Conservation (phyloP, 495 filamentous ascomycete genomes). For the Cryomyces antarcticus region DNA sequence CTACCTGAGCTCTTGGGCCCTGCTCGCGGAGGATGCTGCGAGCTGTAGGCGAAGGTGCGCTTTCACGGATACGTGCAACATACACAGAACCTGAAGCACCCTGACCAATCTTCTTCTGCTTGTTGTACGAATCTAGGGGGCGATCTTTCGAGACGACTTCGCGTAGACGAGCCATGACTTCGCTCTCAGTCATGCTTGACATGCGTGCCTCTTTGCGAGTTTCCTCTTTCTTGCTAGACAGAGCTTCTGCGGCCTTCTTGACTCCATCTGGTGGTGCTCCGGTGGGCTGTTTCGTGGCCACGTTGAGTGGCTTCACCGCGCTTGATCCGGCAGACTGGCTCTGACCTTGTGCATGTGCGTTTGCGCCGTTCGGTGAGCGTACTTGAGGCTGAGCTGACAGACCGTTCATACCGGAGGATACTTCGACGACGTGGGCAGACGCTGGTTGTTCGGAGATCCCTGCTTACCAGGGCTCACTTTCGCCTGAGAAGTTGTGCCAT, state of each 20-base stretch:
- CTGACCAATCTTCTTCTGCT: constrained; percentile 98
- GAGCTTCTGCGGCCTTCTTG: constrained; percentile 62
- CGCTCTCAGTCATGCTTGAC: constrained; percentile 88
- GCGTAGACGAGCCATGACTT: constrained; percentile 88
- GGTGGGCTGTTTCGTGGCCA: constrained; percentile 53
- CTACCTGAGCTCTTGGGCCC: constrained; percentile 56
- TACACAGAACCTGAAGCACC: constrained; percentile 96
- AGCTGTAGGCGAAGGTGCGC: constrained; percentile 43
- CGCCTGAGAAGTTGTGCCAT: constrained; percentile 8
- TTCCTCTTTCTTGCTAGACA: constrained; percentile 55
- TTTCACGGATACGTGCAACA: constrained; percentile 77
- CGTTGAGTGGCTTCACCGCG: constrained; percentile 72
- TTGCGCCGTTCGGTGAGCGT: constrained; percentile 2
- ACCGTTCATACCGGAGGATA: constrained; percentile 5
- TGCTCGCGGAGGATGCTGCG: constrained; percentile 45
- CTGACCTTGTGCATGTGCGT: constrained; percentile 7
- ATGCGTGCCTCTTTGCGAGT: constrained; percentile 83
- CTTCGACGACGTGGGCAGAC: constrained; percentile 1
- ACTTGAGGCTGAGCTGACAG: constrained; percentile 1
- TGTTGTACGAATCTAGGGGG: constrained; percentile 79
- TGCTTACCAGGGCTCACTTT: constrained; percentile 7
- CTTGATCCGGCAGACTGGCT: constrained; percentile 1
- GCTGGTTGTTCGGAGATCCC: neutral
- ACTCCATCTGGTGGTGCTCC: constrained; percentile 39
- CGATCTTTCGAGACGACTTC: constrained; percentile 86